phyloP scores from a whole-genome alignment of 352 stramenopile species.

The Phytophthora multivora region DNA sequence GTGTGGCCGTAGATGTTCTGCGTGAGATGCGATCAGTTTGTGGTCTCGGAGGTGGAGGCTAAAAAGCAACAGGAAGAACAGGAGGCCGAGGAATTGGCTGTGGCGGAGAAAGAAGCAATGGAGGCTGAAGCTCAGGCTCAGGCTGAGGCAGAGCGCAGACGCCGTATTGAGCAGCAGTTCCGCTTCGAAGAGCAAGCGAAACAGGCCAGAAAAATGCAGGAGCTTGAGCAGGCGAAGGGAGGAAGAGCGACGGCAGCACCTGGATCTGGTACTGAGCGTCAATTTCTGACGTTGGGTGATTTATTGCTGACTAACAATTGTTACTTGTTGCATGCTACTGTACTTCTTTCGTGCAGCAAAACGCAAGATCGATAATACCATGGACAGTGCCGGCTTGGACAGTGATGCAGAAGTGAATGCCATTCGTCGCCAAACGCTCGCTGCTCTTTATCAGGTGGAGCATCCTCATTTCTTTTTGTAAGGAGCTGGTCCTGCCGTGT shows the following conservation, averaged over 20 bases:
- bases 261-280: slow-evolving; percentile 34
- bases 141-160: slow-evolving; percentile 41
- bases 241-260: slow-evolving; percentile 7
- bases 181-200: slow-evolving; percentile 72
- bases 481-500: slow-evolving; percentile 1
- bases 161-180: slow-evolving; percentile 66
- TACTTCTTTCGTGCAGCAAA: slow-evolving; percentile 31
- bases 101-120: slow-evolving; percentile 46
- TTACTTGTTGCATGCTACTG: background rate
- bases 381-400: slow-evolving; percentile 7
- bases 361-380: slow-evolving; percentile 50
- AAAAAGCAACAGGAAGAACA: slow-evolving; percentile 54
- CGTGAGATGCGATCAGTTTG: slow-evolving; percentile 76
- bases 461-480: slow-evolving; percentile 51
- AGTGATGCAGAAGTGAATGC: slow-evolving; percentile 51
- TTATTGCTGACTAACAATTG: background rate
- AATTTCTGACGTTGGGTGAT: background rate
- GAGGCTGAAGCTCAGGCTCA: slow-evolving; percentile 44
- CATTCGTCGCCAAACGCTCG: slow-evolving; percentile 62
- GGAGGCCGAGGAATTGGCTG: slow-evolving; percentile 42
- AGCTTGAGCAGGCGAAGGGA: slow-evolving; percentile 33
- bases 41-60: slow-evolving; percentile 75
- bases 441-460: slow-evolving; percentile 74
- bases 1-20: slow-evolving; percentile 62
- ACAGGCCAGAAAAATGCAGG: slow-evolving; percentile 51